phyloP scores from a whole-genome alignment of 2,329 filamentous ascomycete genomes.

The Sporothrix pallida region DNA sequence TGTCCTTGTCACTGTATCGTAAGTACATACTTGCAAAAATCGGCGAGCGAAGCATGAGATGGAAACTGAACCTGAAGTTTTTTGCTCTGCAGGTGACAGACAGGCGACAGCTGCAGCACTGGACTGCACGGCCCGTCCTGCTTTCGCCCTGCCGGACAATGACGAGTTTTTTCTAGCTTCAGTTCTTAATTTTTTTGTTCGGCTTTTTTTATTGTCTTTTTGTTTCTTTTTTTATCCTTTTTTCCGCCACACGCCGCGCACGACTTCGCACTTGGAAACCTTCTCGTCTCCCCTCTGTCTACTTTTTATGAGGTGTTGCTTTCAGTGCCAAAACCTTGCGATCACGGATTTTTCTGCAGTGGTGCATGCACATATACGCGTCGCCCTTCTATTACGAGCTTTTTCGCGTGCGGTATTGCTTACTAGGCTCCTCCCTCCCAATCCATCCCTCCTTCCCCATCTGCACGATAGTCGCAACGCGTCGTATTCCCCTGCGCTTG shows the following conservation, averaged over 20 bases:
- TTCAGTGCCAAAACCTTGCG: not conserved
- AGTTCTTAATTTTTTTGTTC: not conserved
- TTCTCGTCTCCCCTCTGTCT: not conserved
- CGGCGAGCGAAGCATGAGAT: not conserved
- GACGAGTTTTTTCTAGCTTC: constrained; percentile 17
- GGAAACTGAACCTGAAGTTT: not conserved
- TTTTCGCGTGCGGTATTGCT: constrained; percentile 17
- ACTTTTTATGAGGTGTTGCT: not conserved
- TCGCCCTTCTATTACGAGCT: not conserved
- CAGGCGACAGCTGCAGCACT: not conserved
- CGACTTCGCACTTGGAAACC: not conserved
- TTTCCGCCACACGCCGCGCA: constrained; percentile 26
- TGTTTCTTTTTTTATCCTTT: constrained; percentile 22
- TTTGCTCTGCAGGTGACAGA: not conserved
- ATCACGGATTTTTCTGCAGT: not conserved
- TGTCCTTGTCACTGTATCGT: not conserved
- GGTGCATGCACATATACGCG: not conserved
- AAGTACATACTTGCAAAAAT: not conserved
- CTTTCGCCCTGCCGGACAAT: not conserved
- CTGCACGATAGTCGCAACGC: constrained; percentile 17
- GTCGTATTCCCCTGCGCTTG: constrained; percentile 1
- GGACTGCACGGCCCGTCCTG: not conserved
- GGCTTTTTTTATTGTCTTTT: not conserved
- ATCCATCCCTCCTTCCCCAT: constrained; percentile 20
- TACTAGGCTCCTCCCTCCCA: constrained; percentile 12